These are phyloP conservation scores for Moesziomyces sp. DNA, from an alignment of 1,284 basidiomycete species.

Conservation along the genomic window DNA sequence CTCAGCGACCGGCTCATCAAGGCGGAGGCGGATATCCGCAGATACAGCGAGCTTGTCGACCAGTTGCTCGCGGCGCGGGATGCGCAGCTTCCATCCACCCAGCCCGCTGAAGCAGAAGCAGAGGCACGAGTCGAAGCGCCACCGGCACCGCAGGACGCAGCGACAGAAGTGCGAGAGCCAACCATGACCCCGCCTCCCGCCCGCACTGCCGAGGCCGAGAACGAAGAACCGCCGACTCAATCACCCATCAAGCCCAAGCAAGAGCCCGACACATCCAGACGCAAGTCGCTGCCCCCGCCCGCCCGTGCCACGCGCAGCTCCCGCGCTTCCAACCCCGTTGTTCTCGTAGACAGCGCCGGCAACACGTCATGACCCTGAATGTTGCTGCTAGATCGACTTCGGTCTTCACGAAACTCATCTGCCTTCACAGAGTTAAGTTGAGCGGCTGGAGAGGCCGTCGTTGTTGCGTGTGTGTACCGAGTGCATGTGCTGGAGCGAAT, in stretches of 20 bases:
- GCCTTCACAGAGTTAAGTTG: too few species aligned
- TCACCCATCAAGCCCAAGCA: background rate
- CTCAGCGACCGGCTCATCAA: slow-evolving; percentile 38
- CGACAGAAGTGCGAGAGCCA: background rate
- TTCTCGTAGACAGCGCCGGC: background rate
- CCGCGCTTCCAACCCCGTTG: background rate
- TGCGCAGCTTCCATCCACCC: background rate
- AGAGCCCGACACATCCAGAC: background rate
- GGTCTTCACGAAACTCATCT: too few species aligned
- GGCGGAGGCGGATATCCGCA: slow-evolving; percentile 30
- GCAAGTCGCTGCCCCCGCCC: background rate
- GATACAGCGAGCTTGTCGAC: slow-evolving; percentile 19
- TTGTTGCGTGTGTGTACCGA: background rate
- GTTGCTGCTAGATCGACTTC: too few species aligned
- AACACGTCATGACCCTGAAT: background rate
- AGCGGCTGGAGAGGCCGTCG: too few species aligned
- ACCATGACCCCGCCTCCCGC: background rate
- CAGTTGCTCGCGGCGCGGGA: slow-evolving; percentile 3
- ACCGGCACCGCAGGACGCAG: background rate
- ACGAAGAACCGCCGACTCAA: background rate
- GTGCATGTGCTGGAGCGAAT: too few species aligned
- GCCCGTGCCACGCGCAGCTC: background rate
- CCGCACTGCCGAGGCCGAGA: background rate
- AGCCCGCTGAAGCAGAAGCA: background rate
- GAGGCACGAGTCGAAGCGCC: background rate